phyloP scores from a whole-genome alignment of 2,329 filamentous ascomycete species.

The Paramyrothecium roridum region DNA sequence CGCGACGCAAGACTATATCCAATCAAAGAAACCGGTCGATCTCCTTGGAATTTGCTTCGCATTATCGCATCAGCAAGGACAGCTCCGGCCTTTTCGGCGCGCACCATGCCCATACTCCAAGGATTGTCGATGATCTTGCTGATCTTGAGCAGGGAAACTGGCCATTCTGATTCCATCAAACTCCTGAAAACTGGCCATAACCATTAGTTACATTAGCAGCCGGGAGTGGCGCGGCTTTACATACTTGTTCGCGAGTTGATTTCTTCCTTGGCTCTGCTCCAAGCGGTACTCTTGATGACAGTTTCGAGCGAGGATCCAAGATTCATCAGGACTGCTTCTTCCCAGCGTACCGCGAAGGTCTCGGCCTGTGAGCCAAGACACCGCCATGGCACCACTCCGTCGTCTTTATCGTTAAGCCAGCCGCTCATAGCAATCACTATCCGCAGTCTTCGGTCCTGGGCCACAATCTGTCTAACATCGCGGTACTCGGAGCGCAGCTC shows the following conservation, averaged over 20 bases:
- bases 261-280: slow-evolving; percentile 62
- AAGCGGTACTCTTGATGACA: slow-evolving; percentile 77
- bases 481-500: slow-evolving; percentile 31
- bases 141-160: slow-evolving; percentile 60
- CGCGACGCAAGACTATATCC: slow-evolving; percentile 82
- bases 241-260: slow-evolving; percentile 45
- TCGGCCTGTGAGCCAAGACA: slow-evolving; percentile 71
- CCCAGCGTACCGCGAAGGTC: slow-evolving; percentile 81
- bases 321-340: slow-evolving; percentile 72
- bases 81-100: slow-evolving; percentile 68
- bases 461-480: slow-evolving; percentile 47
- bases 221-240: slow-evolving; percentile 13
- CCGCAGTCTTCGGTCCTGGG: slow-evolving; percentile 66
- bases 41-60: slow-evolving; percentile 73
- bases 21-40: slow-evolving; percentile 75
- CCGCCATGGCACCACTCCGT: slow-evolving; percentile 70
- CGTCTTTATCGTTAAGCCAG: slow-evolving; percentile 72
- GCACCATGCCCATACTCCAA: slow-evolving; percentile 72
- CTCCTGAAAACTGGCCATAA: slow-evolving; percentile 45
- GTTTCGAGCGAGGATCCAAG: slow-evolving; percentile 75
- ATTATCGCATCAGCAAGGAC: slow-evolving; percentile 79
- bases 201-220: slow-evolving; percentile 10
- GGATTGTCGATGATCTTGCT: slow-evolving; percentile 78
- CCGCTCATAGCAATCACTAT: slow-evolving; percentile 82
- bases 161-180: slow-evolving; percentile 60